Evolutionary conservation across 1,284 basidiomycete genomes (phyloP), one percentile per base, ranked within the genome.

Genomic region (Omphalotus olearius): DNA sequence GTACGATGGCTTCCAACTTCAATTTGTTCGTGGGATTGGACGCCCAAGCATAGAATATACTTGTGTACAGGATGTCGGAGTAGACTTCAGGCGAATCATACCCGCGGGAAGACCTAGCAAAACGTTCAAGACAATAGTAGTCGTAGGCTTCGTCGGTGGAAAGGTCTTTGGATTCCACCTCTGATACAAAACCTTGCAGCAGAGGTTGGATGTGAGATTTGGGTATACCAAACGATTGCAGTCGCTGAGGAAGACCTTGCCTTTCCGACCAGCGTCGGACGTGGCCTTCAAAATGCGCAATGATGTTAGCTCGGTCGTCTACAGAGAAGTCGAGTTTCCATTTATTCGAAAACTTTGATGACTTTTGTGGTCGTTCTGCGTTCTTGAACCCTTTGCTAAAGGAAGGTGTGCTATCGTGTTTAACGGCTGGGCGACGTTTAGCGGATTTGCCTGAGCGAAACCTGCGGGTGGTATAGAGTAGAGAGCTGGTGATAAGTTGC

Each of bases 41-140:
- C 4, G 72, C 74, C 81, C 80, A 84, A 16, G 69, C 67, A 62
- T 73, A 81, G 55, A 83, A 72, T 17, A 77, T 66, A 35, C 62
- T 68, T 52, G 65, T 69, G 58, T 66, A 74, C 28, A 72, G 64
- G 51, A 62, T 51, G 46, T 72, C 70, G 5, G 30, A 16, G 10
- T 59, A 52, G 39, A 60, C 56, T 7, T 28, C 44, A 42, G 17
- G 26, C 39, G 50, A 47, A 10, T 52, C 42, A 6, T 49, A 52
- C 17, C 54, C 43, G 14, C 56, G 37, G 23, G 64, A 53, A 11
- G 51, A 51, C 36, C 67, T 60, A 0, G 56, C 51, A 52, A 75
- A 69, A 5, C 71, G 67, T 25, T 65, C 57, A 6, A 75, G 62
- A 11, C 59, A 59, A 58, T 78, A 79, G 20, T 64, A 64, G 6